Conservation (phyloP, 495 filamentous ascomycete genomes). For the Tuber aestivum region DNA sequence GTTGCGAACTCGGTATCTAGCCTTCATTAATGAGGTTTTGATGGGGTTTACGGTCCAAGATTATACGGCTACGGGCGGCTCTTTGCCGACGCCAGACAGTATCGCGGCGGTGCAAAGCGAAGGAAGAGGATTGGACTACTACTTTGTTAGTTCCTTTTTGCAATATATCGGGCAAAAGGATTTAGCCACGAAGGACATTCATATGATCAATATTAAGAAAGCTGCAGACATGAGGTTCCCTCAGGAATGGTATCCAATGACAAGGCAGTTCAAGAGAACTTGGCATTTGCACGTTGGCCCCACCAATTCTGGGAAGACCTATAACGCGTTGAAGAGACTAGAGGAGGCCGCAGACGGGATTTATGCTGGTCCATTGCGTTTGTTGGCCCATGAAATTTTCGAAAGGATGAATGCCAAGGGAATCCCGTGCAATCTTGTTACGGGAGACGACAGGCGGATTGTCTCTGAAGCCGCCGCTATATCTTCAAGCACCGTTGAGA, state of each 20-base stretch:
- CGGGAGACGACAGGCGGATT: constrained; percentile 76
- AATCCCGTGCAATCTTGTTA: constrained; percentile 70
- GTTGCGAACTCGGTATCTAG: background rate
- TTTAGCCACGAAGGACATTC: background rate
- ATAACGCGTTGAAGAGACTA: constrained; percentile 83
- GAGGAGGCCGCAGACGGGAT: constrained; percentile 68
- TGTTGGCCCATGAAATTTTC: constrained; percentile 92
- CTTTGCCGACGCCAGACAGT: background rate
- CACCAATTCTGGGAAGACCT: constrained; percentile 98
- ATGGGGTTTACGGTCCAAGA: background rate
- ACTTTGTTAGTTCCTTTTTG: background rate
- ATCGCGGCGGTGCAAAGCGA: background rate
- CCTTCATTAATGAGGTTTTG: background rate
- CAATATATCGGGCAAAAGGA: background rate
- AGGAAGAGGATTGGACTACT: background rate
- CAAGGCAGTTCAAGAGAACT: constrained; percentile 69
- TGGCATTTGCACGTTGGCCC: constrained; percentile 93
- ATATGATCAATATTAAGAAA: constrained; percentile 51
- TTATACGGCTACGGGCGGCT: background rate
- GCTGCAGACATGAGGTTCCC: constrained; percentile 78
- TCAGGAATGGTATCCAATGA: constrained; percentile 81
- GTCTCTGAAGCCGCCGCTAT: constrained; percentile 52
- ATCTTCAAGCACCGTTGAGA: constrained; percentile 89
- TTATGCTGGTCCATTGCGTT: constrained; percentile 83
- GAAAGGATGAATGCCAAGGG: constrained; percentile 70